Evolutionary conservation across 495 filamentous ascomycete species (phyloP).

Genomic region (Aspergillus campestris): DNA sequence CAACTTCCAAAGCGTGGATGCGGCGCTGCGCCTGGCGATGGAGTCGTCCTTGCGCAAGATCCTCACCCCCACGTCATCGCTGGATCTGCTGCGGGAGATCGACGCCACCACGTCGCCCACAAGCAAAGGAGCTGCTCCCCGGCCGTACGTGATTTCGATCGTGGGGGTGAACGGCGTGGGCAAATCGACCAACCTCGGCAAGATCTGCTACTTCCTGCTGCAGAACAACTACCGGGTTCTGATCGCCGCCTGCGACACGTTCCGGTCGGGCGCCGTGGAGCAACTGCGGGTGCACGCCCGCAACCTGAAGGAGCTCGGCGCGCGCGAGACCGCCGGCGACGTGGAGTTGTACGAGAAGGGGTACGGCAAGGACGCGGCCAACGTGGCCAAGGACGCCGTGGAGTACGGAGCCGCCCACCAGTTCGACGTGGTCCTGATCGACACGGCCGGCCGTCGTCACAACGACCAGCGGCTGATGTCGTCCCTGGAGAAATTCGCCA

Average conservation of each 20-base stretch:
- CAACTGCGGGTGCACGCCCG: constrained; percentile 90
- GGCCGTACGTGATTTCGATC: constrained; percentile 94
- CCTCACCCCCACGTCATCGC: constrained; percentile 86
- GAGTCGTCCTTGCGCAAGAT: constrained; percentile 88
- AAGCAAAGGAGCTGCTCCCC: constrained; percentile 40
- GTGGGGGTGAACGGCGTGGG: constrained; percentile 98
- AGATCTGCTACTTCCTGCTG: constrained; percentile 93
- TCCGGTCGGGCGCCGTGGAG: constrained; percentile 94
- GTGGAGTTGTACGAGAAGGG: constrained; percentile 93
- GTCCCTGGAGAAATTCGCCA: constrained; percentile 90
- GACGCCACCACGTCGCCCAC: constrained; percentile 62
- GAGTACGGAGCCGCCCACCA: constrained; percentile 61
- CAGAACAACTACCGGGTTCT: constrained; percentile 96
- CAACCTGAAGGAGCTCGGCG: constrained; percentile 77
- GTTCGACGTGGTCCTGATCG: constrained; percentile 92
- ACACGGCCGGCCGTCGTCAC: constrained; percentile 89
- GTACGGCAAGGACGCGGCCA: constrained; percentile 94
- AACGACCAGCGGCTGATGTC: constrained; percentile 95
- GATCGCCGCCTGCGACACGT: constrained; percentile 92
- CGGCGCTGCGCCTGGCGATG: constrained; percentile 73
- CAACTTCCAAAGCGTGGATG: constrained; percentile 86
- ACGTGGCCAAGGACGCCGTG: constrained; percentile 90
- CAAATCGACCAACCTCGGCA: constrained; percentile 93
- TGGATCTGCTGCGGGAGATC: constrained; percentile 91
- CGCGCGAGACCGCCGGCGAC: constrained; percentile 65